A percentile compares a stretch with the other conserved stretches of the same genome.
These are phyloP conservation scores for Metarhizium robertsii DNA, from an alignment of 2,329 filamentous ascomycete species.

Conservation along the genomic window DNA sequence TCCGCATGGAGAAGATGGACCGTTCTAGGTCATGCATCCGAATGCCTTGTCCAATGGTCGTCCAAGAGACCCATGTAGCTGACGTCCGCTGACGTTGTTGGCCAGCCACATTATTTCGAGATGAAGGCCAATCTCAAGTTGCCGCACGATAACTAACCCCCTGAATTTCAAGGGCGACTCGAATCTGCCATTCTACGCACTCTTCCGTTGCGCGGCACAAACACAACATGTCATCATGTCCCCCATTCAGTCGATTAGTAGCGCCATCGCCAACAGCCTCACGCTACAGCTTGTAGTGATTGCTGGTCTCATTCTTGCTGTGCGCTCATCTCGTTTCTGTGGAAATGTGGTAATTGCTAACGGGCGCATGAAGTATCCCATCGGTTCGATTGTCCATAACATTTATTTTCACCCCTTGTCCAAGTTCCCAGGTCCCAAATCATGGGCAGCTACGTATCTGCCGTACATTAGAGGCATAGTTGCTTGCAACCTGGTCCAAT, in stretches of 20 bases:
- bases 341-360: background rate
- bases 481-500: background rate
- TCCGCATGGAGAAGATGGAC: too few species aligned
- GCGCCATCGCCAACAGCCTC: background rate
- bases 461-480: background rate
- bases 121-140: too few species aligned
- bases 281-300: background rate
- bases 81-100: too few species aligned
- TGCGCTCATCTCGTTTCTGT: background rate
- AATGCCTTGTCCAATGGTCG: too few species aligned
- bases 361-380: background rate
- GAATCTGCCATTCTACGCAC: too few species aligned
- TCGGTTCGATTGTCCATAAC: background rate
- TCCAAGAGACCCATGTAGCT: too few species aligned
- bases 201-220: background rate
- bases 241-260: background rate
- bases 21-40: too few species aligned
- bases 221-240: background rate
- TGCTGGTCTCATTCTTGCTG: background rate
- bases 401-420: background rate
- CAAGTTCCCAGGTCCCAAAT: background rate
- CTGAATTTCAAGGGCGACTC: too few species aligned
- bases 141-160: too few species aligned
- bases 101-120: too few species aligned
- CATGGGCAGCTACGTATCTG: background rate